A percentile compares a stretch with the other conserved stretches of the same genome.
Conservation (phyloP, 192 early-diverging fungal species). For the Coemansia sp. region DNA sequence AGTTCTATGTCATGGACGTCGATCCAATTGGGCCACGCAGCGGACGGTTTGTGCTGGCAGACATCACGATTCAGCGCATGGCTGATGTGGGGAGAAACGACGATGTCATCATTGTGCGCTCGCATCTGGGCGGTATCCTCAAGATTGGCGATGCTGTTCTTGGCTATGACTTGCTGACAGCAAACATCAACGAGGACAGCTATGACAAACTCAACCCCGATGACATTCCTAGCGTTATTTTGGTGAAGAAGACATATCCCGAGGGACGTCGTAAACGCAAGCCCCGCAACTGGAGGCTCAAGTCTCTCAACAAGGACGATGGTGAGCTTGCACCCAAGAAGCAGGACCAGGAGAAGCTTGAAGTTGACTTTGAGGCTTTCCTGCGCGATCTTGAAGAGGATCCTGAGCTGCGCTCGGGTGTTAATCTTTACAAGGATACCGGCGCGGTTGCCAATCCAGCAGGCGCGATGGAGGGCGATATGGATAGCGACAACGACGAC, state of each 20-base stretch:
- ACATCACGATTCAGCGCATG: conserved; percentile 80
- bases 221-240: conserved; percentile 81
- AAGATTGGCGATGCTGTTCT: conserved; percentile 89
- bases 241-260: conserved; percentile 92
- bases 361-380: conserved; percentile 94
- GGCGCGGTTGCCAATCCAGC: conserved; percentile 8
- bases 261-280: conserved; percentile 84
- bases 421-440: conserved; percentile 87
- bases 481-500: conserved; percentile 48
- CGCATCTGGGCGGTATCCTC: conserved; percentile 90
- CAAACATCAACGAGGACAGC: conserved; percentile 90
- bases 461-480: conserved; percentile 22
- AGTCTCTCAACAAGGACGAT: conserved; percentile 83
- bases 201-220: conserved; percentile 73
- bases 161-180: conserved; percentile 85
- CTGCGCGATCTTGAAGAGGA: conserved; percentile 99
- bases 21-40: conserved; percentile 73
- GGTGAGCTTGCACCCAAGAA: conserved; percentile 80
- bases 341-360: conserved; percentile 73
- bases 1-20: conserved; percentile 96
- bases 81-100: conserved; percentile 84
- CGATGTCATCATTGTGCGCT: conserved; percentile 81
- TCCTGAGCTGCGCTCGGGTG: conserved; percentile 88
- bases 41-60: conserved; percentile 83
- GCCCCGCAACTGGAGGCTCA: conserved; percentile 89